Evolutionary conservation across 164 flowering plant species (phyloP), one percentile per base, ranked within the genome.

Genomic region (Hamamelis virginiana): DNA sequence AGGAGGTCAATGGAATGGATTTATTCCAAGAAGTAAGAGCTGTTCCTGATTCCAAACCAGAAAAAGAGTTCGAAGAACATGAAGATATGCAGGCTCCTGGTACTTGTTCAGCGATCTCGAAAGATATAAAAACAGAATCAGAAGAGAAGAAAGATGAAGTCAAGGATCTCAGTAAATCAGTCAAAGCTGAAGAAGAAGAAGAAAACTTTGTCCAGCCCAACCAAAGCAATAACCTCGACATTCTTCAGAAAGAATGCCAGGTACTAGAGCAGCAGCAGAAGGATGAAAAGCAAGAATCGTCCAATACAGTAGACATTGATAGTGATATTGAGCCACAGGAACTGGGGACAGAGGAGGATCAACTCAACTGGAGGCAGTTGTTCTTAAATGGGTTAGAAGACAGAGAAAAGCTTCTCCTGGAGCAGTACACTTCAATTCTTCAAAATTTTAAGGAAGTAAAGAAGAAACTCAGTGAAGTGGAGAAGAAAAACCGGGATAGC

Each of bases 361-460:
- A 67, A 27, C 85, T 83, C 3, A 74, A 81, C 71, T 87, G 88
- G 89, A 82, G 80, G 77, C 75, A 81, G 52, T 46, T 86, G 62
- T 77, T 82, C 63, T 18, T 79, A n/a, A 76, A 74, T 43, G 87
- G 86, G 14, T 11, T 82, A 62, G 92, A 86, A n/a, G 86, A 86
- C 47, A 80, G 87, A 67, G 97, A 89, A 64, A 89, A 82, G 75
- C 46, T 72, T 64, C 72, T 90, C 23, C 74, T 90, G 59, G 80
- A 84, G 14, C 90, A 89, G 77, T 90, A 90, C 73, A 85, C 88
- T 41, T 45, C 78, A 5, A 80, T 83, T 66, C 85, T 91, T 33
- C 68, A 77, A 15, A 82, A 82, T 46, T 86, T 80, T 55, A 88
- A 82, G 69, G 89, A 87, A 19, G 76, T 82, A 26, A 90, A 81